Evolutionary conservation across 176 grass and related monocot species (phyloP), one percentile per base, ranked within the genome.

Genomic region (Rhipidocladum racemiflorum): DNA sequence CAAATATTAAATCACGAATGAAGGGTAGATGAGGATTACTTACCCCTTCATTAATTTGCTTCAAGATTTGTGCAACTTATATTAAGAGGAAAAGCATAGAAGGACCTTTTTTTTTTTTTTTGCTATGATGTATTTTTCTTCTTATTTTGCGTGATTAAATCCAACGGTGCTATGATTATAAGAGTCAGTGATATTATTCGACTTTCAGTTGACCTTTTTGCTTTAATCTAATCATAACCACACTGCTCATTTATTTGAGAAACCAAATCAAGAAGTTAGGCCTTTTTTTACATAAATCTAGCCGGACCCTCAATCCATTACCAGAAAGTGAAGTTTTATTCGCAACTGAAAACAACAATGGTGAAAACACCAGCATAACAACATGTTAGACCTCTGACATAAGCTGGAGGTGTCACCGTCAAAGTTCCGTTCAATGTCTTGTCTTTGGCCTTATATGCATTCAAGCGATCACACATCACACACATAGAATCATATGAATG

Each of bases 321-420:
- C 45, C 49, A 77, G 14, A 70, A 82, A 69, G 34, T 24, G 46
- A 57, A 57, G 45, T 86, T 82, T 82, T 55, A 72, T 54, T 82
- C 45, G 9, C 42, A 56, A 14, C 65, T 43, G 48, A 78, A 78
- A 88, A 65, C 65, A 77, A 13, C 44, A 51, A 9, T 38, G 56
- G 70, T 18, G 77, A 89, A 77, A 81, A 71, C 77, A 77, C 81
- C 77, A 65, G 14, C 62, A 24, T 76, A 84, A 74, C 81, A 65
- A 78, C 57, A 57, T 34, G 42, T 39, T 68, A 43, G 63, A 85
- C 44, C 55, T 70, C 20, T 34, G 63, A 75, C 62, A 32, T 28
- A 75, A 70, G 75, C 70, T 75, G 34, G 56, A 50, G 51, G 49
- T 13, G 76, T 85, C 82, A 13, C 70, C 70, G 63, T 81, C 71